Evolutionary conservation across 2,329 filamentous ascomycete genomes (phyloP).

Genomic region (Sclerotinia minor): DNA sequence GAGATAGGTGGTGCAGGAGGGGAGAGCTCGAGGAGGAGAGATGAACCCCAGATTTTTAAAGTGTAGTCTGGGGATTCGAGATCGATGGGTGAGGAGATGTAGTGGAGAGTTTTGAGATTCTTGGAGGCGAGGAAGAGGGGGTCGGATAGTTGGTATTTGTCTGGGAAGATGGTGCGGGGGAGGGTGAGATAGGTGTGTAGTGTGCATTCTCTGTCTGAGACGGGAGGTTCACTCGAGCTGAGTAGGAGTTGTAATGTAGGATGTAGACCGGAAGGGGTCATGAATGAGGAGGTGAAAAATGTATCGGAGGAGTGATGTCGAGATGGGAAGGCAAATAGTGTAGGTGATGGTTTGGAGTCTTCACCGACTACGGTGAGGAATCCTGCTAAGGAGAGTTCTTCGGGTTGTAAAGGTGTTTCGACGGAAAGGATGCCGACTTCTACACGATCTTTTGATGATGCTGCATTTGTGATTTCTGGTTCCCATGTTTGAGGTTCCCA

Average conservation of each 20-base stretch:
- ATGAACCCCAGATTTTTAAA: slow-evolving; percentile 74
- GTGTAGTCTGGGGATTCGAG: slow-evolving; percentile 88
- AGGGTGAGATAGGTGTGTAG: slow-evolving; percentile 81
- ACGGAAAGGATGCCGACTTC: slow-evolving; percentile 79
- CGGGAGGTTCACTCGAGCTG: slow-evolving; percentile 51
- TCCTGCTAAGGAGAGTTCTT: slow-evolving; percentile 78
- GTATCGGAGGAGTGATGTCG: slow-evolving; percentile 64
- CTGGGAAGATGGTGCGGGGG: slow-evolving; percentile 77
- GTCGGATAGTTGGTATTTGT: slow-evolving; percentile 81
- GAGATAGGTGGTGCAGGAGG: slow-evolving; percentile 53
- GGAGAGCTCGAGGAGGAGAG: slow-evolving; percentile 73
- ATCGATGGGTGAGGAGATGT: slow-evolving; percentile 75
- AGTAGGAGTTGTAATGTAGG: slow-evolving; percentile 73
- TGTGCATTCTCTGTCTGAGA: slow-evolving; percentile 59
- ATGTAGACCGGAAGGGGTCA: slow-evolving; percentile 77
- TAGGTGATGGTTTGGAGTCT: slow-evolving; percentile 68
- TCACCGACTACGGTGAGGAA: slow-evolving; percentile 77
- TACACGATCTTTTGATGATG: slow-evolving; percentile 53
- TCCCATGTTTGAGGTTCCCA: slow-evolving; percentile 52
- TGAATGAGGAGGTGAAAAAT: slow-evolving; percentile 64
- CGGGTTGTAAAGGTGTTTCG: slow-evolving; percentile 62
- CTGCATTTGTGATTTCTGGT: slow-evolving; percentile 35
- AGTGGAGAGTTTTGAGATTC: slow-evolving; percentile 68
- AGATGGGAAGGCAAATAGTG: slow-evolving; percentile 80
- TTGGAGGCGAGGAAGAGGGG: slow-evolving; percentile 77